Conservation (phyloP, 2,329 filamentous ascomycete species). For the Diplodia corticola region DNA sequence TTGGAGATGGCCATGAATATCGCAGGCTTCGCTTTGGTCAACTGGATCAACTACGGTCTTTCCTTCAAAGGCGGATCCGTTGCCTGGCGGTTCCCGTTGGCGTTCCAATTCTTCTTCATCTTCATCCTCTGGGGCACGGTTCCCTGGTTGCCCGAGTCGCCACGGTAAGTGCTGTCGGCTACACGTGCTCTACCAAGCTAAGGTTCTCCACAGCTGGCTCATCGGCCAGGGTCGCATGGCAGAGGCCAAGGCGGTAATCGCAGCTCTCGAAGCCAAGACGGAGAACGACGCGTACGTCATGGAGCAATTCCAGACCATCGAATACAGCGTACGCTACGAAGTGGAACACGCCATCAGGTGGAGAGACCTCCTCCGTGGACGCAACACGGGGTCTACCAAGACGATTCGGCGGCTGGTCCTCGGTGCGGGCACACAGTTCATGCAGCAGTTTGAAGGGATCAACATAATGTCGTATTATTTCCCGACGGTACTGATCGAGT, state of each 20-base stretch:
- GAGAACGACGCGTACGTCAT: slow-evolving; percentile 48
- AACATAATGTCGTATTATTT: slow-evolving; percentile 51
- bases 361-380: slow-evolving; percentile 51
- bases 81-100: slow-evolving; percentile 50
- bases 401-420: slow-evolving; percentile 54
- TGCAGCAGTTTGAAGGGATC: slow-evolving; percentile 49
- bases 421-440: slow-evolving; percentile 55
- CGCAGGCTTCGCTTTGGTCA: slow-evolving; percentile 51
- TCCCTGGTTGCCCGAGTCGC: slow-evolving; percentile 51
- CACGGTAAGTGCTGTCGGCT: slow-evolving; percentile 27
- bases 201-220: slow-evolving; percentile 41
- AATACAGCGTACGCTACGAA: slow-evolving; percentile 52
- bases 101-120: slow-evolving; percentile 54
- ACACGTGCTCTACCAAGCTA: not conserved
- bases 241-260: slow-evolving; percentile 51
- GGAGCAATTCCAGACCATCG: slow-evolving; percentile 48
- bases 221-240: slow-evolving; percentile 46
- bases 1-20: slow-evolving; percentile 55
- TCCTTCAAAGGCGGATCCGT: slow-evolving; percentile 47
- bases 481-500: slow-evolving; percentile 60
- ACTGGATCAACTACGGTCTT: slow-evolving; percentile 56
- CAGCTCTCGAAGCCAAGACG: slow-evolving; percentile 49
- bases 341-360: slow-evolving; percentile 52
- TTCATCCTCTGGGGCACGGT: slow-evolving; percentile 48
- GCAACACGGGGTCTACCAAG: slow-evolving; percentile 41